Conservation (phyloP, 2,329 filamentous ascomycete genomes). For the Penicillium decumbens region DNA sequence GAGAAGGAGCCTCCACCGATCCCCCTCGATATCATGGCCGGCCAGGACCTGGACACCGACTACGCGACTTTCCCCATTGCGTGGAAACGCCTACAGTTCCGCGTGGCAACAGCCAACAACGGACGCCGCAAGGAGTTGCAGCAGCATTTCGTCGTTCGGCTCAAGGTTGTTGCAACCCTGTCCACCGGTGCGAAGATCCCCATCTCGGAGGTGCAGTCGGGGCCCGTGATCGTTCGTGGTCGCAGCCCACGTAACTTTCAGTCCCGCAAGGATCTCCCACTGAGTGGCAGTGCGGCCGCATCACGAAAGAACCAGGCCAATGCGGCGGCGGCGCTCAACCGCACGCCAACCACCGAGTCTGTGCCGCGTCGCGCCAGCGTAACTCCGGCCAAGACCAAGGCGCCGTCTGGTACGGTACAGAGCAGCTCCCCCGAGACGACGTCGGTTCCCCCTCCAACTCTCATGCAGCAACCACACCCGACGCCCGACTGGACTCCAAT, state of each 20-base stretch:
- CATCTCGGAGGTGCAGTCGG: conserved; percentile 77
- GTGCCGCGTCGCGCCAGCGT: conserved; percentile 25
- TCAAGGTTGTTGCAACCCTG: conserved; percentile 80
- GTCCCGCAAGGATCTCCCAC: conserved; percentile 83
- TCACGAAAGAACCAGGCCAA: conserved; percentile 62
- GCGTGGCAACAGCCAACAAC: conserved; percentile 94
- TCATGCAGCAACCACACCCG: conserved; percentile 25
- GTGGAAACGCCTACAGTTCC: conserved; percentile 89
- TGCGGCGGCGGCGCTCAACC: conserved; percentile 28
- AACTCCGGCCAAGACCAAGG: conserved; percentile 29
- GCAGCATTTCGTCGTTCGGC: conserved; percentile 86
- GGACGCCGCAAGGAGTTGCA: conserved; percentile 90
- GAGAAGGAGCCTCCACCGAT: conserved; percentile 86
- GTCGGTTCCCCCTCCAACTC: conserved; percentile 27
- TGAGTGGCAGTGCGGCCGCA: conserved; percentile 72
- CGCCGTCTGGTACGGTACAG: conserved; percentile 22
- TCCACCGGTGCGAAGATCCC: conserved; percentile 77
- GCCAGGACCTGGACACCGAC: conserved; percentile 71
- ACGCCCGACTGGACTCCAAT: conserved; percentile 38
- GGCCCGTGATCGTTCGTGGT: conserved; percentile 88
- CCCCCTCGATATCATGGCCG: conserved; percentile 62
- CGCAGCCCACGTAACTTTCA: conserved; percentile 93
- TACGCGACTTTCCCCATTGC: conserved; percentile 88
- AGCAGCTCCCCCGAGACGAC: conserved; percentile 35
- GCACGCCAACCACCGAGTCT: conserved; percentile 31